Percentiles rank a stretch among this genome's conserved stretches.
Conservation (phyloP, 345 rosid species). For the Gossypium raimondii region DNA sequence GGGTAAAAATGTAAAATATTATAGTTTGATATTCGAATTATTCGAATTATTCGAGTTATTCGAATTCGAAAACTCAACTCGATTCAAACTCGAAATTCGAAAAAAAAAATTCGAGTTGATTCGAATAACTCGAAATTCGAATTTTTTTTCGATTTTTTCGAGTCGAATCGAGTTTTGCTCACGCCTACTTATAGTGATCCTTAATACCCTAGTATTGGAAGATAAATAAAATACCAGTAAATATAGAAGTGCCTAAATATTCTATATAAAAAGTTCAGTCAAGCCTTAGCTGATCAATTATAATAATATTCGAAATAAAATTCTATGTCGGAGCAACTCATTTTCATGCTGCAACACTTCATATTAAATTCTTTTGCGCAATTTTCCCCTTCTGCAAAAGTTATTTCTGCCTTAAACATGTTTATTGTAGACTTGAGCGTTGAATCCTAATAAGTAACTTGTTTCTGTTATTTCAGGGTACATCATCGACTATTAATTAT, state of each 20-base stretch:
- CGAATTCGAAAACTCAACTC: no score
- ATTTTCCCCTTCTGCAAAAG: neutral
- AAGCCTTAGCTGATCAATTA: neutral
- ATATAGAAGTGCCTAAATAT: neutral
- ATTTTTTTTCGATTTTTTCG: no score
- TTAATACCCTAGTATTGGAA: neutral
- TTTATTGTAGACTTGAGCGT: neutral
- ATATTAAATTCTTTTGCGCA: neutral
- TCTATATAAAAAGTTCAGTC: neutral
- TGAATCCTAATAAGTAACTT: neutral
- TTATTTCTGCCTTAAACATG: neutral
- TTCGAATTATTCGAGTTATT: no score
- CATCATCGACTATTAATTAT: constrained; percentile 72
- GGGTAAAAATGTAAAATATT: no score
- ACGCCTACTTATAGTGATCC: neutral
- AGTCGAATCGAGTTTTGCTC: no score
- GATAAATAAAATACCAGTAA: neutral
- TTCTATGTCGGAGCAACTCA: neutral
- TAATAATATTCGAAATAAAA: neutral
- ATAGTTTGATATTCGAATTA: no score
- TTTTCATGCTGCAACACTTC: neutral
- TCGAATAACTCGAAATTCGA: no score
- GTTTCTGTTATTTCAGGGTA: constrained; percentile 55
- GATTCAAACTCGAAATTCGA: no score
- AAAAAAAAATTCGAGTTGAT: no score